phyloP scores from a whole-genome alignment of 139 green algal genomes.

The Micractinium conductrix region DNA sequence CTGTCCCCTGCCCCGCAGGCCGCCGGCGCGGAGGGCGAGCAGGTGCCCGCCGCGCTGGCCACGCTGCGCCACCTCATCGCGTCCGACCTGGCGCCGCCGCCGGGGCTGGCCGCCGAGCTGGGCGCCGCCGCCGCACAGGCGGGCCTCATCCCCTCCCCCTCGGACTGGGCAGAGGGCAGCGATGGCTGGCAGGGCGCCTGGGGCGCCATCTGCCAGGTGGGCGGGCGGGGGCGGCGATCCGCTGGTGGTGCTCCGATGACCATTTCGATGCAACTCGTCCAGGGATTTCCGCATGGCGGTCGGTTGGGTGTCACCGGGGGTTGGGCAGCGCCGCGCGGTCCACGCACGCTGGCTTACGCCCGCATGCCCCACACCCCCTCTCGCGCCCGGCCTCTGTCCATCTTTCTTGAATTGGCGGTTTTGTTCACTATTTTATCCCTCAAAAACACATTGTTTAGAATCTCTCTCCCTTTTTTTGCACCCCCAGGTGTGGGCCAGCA shows the following conservation, averaged over 20 bases:
- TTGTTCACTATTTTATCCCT: too few species aligned
- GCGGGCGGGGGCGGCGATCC: background rate
- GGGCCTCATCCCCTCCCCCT: slow-evolving; percentile 38
- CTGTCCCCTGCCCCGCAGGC: background rate
- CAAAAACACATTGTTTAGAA: too few species aligned
- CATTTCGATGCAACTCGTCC: too few species aligned
- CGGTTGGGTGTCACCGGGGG: too few species aligned
- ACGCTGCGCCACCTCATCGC: slow-evolving; percentile 45
- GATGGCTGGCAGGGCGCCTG: slow-evolving; percentile 60
- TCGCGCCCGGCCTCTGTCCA: too few species aligned
- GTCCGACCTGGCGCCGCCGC: slow-evolving; percentile 35
- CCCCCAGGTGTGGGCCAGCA: slow-evolving; percentile 83
- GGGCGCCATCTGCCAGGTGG: slow-evolving; percentile 71
- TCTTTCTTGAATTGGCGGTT: too few species aligned
- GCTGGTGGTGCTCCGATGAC: background rate
- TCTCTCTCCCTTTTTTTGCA: too few species aligned
- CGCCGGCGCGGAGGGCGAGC: background rate
- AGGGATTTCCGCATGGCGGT: too few species aligned
- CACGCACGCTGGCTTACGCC: background rate
- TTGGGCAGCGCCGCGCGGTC: too few species aligned
- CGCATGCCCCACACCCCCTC: too few species aligned
- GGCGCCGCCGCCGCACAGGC: slow-evolving; percentile 38
- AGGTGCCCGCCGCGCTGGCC: slow-evolving; percentile 51
- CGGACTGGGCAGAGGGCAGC: slow-evolving; percentile 29
- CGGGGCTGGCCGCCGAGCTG: slow-evolving; percentile 53